Evolutionary conservation across 1,284 basidiomycete species (phyloP), one percentile per base, ranked within the genome.

Genomic region (Rhodotorula sp.): DNA sequence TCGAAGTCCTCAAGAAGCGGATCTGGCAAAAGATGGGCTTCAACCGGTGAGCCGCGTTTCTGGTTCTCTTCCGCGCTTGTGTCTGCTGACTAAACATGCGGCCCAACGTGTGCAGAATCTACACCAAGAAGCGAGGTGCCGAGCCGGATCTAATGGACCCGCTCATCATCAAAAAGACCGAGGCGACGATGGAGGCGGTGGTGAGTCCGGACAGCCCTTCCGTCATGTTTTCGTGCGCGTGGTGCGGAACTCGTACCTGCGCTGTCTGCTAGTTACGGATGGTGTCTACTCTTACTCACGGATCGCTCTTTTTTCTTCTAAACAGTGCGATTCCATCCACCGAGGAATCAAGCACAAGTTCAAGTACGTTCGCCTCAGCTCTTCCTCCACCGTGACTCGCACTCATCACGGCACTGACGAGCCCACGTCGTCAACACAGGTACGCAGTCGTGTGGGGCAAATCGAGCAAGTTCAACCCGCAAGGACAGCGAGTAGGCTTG

Each of bases 41-140:
- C 52, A 69, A 70, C 61, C 47, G 69, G 26, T 63, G 34, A 21
- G 62, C 20, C 43, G 34, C 34, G 34, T 39, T 39, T 6, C 34
- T 39, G 34, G 34, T 39, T 39, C 34, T 39, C 34, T 43, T 43
- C 10, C 39, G 3, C 10, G 20, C 26, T 14, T 2, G 29, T 8
- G 26, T 15, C 10, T 39, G 49, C 47, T 31, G 48, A 52, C 39
- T 16, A 12, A 16, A 23, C 23, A 8, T 21, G 10, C 16, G 16
- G 7, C 18, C 51, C 26, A 43, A 46, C 18, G 48, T 64, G 58
- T 15, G 15, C 62, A 46, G 58, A n/a, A 46, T 97, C 67, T 98
- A 97, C 83, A 97, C 95, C 3, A 98, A 97, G 83, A 95, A 95
- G 82, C 87, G 96, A 61, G 96, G 95, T n/a, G 91, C 91, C 52